Percentiles rank a stretch among this genome's conserved stretches.
phyloP scores from a whole-genome alignment of 192 early-diverging fungal species.

The Funneliformis geosporum region DNA sequence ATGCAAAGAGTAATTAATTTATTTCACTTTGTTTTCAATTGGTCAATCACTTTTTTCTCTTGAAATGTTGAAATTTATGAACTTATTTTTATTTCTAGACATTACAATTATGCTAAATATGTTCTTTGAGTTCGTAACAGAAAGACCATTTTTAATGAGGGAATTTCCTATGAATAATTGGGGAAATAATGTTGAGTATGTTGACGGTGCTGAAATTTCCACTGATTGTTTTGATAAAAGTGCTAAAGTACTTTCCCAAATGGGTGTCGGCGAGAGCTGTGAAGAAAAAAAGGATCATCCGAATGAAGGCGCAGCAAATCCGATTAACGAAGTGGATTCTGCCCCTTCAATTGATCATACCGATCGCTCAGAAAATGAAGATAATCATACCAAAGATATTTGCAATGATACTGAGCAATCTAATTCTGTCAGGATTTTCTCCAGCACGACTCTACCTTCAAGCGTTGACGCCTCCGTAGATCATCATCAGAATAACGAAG shows the following conservation, averaged over 20 bases:
- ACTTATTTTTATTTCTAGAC: not conserved
- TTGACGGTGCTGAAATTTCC: not conserved
- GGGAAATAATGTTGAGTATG: not conserved
- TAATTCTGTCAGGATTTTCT: not conserved
- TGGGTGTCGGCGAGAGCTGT: not conserved
- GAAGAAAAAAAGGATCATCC: not conserved
- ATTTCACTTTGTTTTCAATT: not conserved
- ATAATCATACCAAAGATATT: too few relatives aligned
- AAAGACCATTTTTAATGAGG: not conserved
- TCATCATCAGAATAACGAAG: not conserved
- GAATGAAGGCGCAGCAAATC: not conserved
- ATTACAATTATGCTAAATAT: not conserved
- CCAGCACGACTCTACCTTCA: not conserved
- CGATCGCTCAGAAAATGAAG: not conserved
- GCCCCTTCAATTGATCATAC: not conserved
- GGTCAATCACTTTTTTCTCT: not conserved
- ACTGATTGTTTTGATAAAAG: not conserved
- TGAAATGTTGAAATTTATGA: not conserved
- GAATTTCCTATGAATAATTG: not conserved
- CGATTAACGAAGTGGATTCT: too few relatives aligned
- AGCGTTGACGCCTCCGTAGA: not conserved
- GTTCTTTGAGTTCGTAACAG: not conserved
- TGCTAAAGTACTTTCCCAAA: not conserved
- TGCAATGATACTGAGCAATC: not conserved
- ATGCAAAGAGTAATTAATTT: not conserved